Base-by-base conservation (phyloP, 208 protist genomes). In the Endotrypanum monterogeii region DNA sequence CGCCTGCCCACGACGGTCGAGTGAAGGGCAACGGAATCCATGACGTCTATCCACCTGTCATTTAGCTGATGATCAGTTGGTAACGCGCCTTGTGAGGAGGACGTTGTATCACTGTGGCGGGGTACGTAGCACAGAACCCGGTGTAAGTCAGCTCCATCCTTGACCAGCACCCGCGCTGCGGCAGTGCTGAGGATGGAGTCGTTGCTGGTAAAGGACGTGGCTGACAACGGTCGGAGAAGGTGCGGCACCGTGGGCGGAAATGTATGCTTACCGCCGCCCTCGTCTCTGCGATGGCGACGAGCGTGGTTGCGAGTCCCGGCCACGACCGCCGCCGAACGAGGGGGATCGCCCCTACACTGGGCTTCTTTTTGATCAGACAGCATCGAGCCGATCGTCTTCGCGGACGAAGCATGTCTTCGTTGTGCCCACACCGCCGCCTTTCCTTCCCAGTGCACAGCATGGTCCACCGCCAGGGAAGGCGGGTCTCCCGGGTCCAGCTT, bases 1-100 rank as follows among this genome's bases (percentile, higher is more conserved):
- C 73, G 76, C 32, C 75, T 79, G 54, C 78, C 73, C 52, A 83
- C 78, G 9, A 62, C 69, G 48, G 83, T 77, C 67, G 81, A 80
- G 67, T 83, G 83, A 52, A 88, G 52, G 51, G 80, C 79, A 35
- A 73, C 73, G 56, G 72, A 69, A 3, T 78, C 81, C 11, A 73
- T 76, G n/a, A 30, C 54, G 62, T 85, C 81, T 16, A 76, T 60
- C 7, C 71, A 73, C 8, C 62, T 58, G 41, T 67, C 69, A 57
- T 75, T 79, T 6, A 41, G 62, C 55, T 78, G 61, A 0, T 77
- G 74, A 37, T 82, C 70, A 0, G 67, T 56, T 57, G 46, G 4
- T 37, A 83, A 71, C 50, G 83, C 65, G 28, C 55, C 50, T 28
- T 82, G 76, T 62, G 83, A 56, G 7, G 66, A 46, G 62, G 69